Conservation (phyloP, 331 rosid genomes). For the Spiraea crenata region DNA sequence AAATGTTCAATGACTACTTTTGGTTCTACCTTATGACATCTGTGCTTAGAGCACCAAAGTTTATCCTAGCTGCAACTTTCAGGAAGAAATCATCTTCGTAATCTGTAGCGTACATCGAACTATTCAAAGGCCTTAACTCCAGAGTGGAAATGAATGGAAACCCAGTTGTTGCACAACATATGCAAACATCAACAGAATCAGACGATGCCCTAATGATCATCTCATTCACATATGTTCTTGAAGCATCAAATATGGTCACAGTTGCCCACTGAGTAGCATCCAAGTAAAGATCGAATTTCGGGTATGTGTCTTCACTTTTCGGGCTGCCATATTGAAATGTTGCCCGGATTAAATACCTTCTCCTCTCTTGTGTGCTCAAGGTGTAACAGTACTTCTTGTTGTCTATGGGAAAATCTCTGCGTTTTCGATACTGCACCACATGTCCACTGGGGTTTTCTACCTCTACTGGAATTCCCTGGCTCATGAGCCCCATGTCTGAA, state of each 20-base stretch:
- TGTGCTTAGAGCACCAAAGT: conserved; percentile 76
- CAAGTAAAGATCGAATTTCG: conserved; percentile 80
- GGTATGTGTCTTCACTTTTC: conserved; percentile 76
- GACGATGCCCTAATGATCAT: conserved; percentile 86
- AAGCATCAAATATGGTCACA: conserved; percentile 70
- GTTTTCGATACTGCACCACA: conserved; percentile 47
- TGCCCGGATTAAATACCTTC: conserved; percentile 74
- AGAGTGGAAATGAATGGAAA: conserved; percentile 90
- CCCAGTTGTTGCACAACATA: conserved; percentile 89
- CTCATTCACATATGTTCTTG: conserved; percentile 75
- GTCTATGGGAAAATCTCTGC: conserved; percentile 82
- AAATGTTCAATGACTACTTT: background rate
- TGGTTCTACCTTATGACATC: conserved; percentile 59
- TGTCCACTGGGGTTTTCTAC: conserved; percentile 58
- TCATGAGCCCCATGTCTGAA: conserved; percentile 68
- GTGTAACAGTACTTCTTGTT: conserved; percentile 73
- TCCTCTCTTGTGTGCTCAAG: conserved; percentile 62
- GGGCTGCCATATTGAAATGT: conserved; percentile 81
- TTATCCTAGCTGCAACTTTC: conserved; percentile 80
- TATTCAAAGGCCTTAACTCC: conserved; percentile 82
- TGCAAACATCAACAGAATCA: conserved; percentile 64
- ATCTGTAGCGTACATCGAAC: conserved; percentile 94
- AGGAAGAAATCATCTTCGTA: conserved; percentile 76
- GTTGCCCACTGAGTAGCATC: conserved; percentile 89
- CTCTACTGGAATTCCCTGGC: conserved; percentile 40